Evolutionary conservation across 768 basidiomycete genomes (phyloP).

Genomic region (Lentinula guzmanii): DNA sequence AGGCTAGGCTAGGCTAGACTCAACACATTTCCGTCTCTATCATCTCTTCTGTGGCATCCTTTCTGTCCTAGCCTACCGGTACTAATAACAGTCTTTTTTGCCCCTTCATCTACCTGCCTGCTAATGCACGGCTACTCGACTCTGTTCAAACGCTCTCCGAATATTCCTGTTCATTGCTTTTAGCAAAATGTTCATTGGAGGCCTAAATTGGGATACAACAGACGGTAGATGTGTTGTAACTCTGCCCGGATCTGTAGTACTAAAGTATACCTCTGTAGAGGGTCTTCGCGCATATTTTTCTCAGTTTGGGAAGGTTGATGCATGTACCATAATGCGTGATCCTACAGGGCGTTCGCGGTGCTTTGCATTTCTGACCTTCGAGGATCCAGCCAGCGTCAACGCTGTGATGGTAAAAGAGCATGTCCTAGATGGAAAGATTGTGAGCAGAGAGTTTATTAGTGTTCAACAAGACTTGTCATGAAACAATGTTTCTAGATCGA

Average conservation of each 20-base stretch:
- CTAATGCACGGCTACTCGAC: constrained; percentile 17
- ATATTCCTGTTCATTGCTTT: constrained; percentile 18
- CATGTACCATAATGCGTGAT: constrained; percentile 99
- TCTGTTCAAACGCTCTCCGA: constrained; percentile 11
- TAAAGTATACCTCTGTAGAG: constrained; percentile 46
- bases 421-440: constrained; percentile 94
- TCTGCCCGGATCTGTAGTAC: constrained; percentile 32
- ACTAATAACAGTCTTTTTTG: constrained; percentile 64
- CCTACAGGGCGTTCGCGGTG: constrained; percentile 90
- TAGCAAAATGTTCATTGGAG: constrained; percentile 99
- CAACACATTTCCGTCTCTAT: constrained; percentile 71
- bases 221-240: constrained; percentile 70
- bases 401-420: constrained; percentile 95
- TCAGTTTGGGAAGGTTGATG: constrained; percentile 95
- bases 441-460: constrained; percentile 35
- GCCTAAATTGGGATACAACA: constrained; percentile 99
- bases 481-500: constrained; percentile 67
- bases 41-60: constrained; percentile 52
- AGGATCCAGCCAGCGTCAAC: constrained; percentile 88
- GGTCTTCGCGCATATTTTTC: constrained; percentile 82
- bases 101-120: constrained; percentile 24
- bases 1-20: constrained; percentile 65
- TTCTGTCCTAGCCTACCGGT: constrained; percentile 69
- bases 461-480: background rate
- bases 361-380: constrained; percentile 97